phyloP scores from a whole-genome alignment of 2,329 filamentous ascomycete genomes.

The Ophiostoma himal-ulmi region DNA sequence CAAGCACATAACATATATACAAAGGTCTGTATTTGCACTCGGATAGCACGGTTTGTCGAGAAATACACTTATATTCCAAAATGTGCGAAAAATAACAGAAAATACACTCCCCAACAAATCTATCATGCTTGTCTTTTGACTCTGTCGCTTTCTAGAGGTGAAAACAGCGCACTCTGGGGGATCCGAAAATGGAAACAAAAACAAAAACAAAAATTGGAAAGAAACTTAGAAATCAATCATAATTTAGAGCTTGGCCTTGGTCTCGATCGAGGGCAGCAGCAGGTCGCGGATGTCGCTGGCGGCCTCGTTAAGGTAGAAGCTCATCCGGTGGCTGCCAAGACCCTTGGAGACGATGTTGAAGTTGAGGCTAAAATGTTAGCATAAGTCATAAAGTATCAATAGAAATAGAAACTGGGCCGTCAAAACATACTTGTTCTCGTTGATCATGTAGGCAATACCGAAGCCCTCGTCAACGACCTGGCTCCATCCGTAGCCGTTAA shows the following conservation, averaged over 20 bases:
- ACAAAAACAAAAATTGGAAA: background rate
- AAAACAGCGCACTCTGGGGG: background rate
- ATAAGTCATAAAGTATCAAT: background rate
- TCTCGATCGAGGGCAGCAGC: slow-evolving; percentile 70
- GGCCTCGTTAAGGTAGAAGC: slow-evolving; percentile 90
- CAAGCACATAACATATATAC: background rate
- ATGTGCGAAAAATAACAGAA: background rate
- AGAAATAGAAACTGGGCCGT: too few relatives aligned
- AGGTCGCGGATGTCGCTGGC: slow-evolving; percentile 84
- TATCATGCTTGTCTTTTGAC: slow-evolving; percentile 1
- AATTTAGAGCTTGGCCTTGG: slow-evolving; percentile 79
- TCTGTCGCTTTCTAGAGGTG: slow-evolving; percentile 8
- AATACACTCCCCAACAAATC: background rate
- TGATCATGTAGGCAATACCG: slow-evolving; percentile 98
- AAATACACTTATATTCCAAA: slow-evolving; percentile 4
- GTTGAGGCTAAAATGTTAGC: slow-evolving; percentile 46
- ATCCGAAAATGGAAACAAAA: background rate
- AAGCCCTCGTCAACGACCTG: slow-evolving; percentile 95
- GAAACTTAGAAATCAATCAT: background rate
- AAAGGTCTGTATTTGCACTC: background rate
- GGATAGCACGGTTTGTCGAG: too few relatives aligned
- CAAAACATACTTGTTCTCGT: slow-evolving; percentile 23
- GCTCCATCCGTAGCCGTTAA: slow-evolving; percentile 98
- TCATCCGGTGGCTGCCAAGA: slow-evolving; percentile 86
- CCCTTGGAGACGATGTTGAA: slow-evolving; percentile 97